Conservation (phyloP, 306 rosid genomes). For the Malus sieversii region DNA sequence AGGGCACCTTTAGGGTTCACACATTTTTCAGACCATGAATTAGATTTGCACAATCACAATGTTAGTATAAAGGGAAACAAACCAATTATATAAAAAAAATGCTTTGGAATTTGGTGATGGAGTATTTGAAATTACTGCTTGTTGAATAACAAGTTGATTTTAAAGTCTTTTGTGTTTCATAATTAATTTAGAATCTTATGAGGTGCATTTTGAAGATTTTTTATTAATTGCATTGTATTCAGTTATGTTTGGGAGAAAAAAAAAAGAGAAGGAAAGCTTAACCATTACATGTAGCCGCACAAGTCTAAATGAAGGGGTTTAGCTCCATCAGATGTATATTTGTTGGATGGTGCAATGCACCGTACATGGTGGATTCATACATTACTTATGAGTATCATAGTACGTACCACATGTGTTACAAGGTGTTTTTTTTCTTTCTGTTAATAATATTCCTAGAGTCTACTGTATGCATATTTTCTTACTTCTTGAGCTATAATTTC, state of each 20-base stretch:
- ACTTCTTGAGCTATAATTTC: background rate
- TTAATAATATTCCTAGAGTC: background rate
- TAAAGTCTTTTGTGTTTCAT: background rate
- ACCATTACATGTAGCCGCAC: background rate
- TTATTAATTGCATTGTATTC: background rate
- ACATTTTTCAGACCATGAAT: background rate
- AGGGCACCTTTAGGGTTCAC: background rate
- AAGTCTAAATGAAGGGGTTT: background rate
- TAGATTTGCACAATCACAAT: background rate
- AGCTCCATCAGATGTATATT: background rate
- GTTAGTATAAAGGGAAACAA: background rate
- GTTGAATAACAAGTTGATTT: background rate
- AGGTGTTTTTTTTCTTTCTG: background rate
- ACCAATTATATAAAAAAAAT: background rate
- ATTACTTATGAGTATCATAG: background rate
- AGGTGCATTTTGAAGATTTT: background rate
- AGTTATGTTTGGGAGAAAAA: background rate
- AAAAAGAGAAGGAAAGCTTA: background rate
- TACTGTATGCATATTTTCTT: background rate
- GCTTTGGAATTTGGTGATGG: background rate
- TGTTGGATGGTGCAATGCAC: background rate
- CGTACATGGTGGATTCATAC: background rate
- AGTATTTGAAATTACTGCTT: background rate
- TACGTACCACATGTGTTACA: background rate
- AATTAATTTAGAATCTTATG: background rate